Conservation (phyloP, 2,329 filamentous ascomycete genomes). For the Lecanicillium sp. region DNA sequence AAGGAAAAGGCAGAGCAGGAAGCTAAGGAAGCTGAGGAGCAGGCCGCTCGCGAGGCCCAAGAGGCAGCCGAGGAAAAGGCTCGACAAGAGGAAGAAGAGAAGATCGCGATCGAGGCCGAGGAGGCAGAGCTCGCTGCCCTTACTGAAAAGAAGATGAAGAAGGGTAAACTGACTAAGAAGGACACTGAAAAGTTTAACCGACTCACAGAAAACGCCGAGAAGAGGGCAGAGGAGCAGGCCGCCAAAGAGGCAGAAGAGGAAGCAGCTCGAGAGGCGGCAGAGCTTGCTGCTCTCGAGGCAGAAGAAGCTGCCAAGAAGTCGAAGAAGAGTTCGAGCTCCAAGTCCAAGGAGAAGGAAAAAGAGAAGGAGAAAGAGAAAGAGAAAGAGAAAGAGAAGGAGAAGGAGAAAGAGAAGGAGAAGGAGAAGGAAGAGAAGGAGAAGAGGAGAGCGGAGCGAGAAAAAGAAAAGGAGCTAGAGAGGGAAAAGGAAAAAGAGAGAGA, state of each 20-base stretch:
- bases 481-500: slow-evolving; percentile 3
- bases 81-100: slow-evolving; percentile 17
- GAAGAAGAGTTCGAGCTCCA: slow-evolving; percentile 26
- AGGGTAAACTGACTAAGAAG: slow-evolving; percentile 29
- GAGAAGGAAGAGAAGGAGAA: slow-evolving; percentile 14
- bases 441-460: slow-evolving; percentile 11
- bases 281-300: slow-evolving; percentile 16
- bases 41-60: slow-evolving; percentile 22
- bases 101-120: slow-evolving; percentile 17
- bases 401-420: slow-evolving; percentile 15
- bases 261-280: slow-evolving; percentile 22
- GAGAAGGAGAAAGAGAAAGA: slow-evolving; percentile 19
- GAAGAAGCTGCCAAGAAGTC: slow-evolving; percentile 24
- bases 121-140: slow-evolving; percentile 32
- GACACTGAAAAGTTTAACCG: slow-evolving; percentile 20
- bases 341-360: slow-evolving; percentile 17
- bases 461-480: slow-evolving; percentile 13
- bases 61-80: slow-evolving; percentile 21
- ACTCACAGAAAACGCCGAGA: slow-evolving; percentile 13
- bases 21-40: slow-evolving; percentile 16
- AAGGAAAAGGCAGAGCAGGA: slow-evolving; percentile 21
- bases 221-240: slow-evolving; percentile 14
- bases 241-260: slow-evolving; percentile 18
- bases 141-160: slow-evolving; percentile 42
- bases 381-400: slow-evolving; percentile 14